Evolutionary conservation across 148 eudicot species (phyloP), one percentile per base, ranked within the genome.

Genomic region (Rhododendron henanense): DNA sequence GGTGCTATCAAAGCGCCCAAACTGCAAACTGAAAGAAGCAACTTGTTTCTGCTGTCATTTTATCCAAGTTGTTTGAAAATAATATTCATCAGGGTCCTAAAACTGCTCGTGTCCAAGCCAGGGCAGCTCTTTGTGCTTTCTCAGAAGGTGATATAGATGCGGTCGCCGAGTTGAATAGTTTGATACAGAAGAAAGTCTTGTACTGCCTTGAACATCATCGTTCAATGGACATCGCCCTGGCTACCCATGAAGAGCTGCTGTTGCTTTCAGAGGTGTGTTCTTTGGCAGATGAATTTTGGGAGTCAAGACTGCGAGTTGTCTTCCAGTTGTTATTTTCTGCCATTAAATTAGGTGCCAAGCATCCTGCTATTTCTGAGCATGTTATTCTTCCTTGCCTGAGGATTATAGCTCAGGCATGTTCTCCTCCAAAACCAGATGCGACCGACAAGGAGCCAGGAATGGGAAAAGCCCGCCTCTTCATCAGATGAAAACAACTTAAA

Each of bases 141-240:
- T 97, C 98, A 41, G 99, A 97, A 91, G 98, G 95, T 83, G 99
- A 97, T 82, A 80, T 78, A 84, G 89, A 91, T 90, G 98, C 98
- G 57, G 99, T 97, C 84, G 86, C 90, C 28, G 96, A 94, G 89
- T 89, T 97, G 89, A 97, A 97, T 90, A 90, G 90, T 88, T 84
- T 97, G 86, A 93, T 95, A 81, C 97, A 95, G 91, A 97, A 92
- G 89, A 97, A 97, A 87, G 99, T 97, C 37, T 81, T 93, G 85
- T 97, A 97, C 83, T 94, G 96, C 88, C 96, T 95, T 90, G 99
- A 97, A 90, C 99, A 97, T 88, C 99, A 97, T 90, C 96, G 98
- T 19, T 97, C 98, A 73, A 94, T 97, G 96, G 99, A 97, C 85
- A 94, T 97, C 79, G 94, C 99, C 82, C 88, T 97, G 87, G 94